Base-by-base conservation (phyloP, 371 early-diverging fungal species). In the Rhizomucor miehei region DNA sequence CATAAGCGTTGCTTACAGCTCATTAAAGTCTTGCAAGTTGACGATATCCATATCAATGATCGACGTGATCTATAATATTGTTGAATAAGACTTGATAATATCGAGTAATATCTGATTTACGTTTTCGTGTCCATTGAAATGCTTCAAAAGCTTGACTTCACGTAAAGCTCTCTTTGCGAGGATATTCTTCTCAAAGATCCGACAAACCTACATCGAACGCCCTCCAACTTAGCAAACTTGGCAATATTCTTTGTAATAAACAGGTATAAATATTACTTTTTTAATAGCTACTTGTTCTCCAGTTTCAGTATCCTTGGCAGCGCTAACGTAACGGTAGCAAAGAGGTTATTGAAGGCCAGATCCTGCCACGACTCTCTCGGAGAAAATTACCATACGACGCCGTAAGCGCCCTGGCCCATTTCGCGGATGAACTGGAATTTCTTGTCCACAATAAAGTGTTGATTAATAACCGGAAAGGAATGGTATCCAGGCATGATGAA, bases 381-480 rank as follows among this genome's bases (percentile, higher is more conserved):
- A 29, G 29, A 29, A 3, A 39, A 9, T 56, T 64, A 64, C 64
- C 64, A 64, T 14, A 64, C 64, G 37, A 64, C 61, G 38, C 65
- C 96, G 67, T 95, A 95, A 19, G 96, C 95, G 36, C 96, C 96
- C 65, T 90, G 90, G 43, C 95, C 95, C 70, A 95, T 81, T 64
- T 94, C 91, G 44, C 92, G 81, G 54, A 90, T 77, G 61, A 94
- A 82, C 59, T 83, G 81, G 67, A 90, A 96, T 58, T 86, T 86
- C 62, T 64, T 74, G 63, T 87, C 87, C 40, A 88, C 84, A 58
- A 84, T 77, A 68, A 87, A 87, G 56, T 82, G 82, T 56, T 87
- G 82, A 40, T 84, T 84, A 25, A 86, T 66, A n/a, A 83, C 86
- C 25, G 84, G 81, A 57, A 86, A 86, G 21, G 86, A 75, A 49